phyloP scores from a whole-genome alignment of 345 rosid species.

The Microcos paniculata region DNA sequence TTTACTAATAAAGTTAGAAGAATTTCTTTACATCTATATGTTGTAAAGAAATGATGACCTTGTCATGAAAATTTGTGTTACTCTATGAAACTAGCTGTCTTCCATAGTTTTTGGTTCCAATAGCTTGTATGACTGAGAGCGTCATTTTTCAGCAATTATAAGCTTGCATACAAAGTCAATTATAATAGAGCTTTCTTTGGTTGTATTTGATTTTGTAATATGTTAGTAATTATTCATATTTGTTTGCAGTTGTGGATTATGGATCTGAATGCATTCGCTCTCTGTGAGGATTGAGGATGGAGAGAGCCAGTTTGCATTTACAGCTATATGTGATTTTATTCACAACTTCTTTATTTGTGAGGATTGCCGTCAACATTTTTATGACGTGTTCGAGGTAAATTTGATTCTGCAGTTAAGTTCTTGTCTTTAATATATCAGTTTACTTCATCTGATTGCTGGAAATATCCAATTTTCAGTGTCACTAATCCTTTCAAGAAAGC shows the following conservation, averaged over 20 bases:
- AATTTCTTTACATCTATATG: too few relatives aligned
- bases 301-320: conserved; percentile 85
- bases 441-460: conserved; percentile 18
- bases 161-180: too few relatives aligned
- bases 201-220: too few relatives aligned
- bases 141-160: too few relatives aligned
- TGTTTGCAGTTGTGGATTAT: conserved; percentile 84
- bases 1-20: too few relatives aligned
- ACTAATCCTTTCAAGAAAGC: conserved; percentile 62
- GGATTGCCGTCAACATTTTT: conserved; percentile 94
- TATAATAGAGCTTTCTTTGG: too few relatives aligned
- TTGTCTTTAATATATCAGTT: neutral
- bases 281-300: conserved; percentile 84
- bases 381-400: conserved; percentile 89
- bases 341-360: conserved; percentile 89
- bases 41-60: too few relatives aligned
- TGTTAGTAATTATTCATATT: neutral
- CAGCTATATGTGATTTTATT: conserved; percentile 77
- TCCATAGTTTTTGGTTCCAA: too few relatives aligned
- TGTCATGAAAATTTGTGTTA: too few relatives aligned
- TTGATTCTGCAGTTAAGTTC: neutral
- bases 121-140: too few relatives aligned
- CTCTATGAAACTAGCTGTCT: too few relatives aligned
- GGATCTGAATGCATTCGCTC: conserved; percentile 96
- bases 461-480: conserved; percentile 47